Evolutionary conservation across 2,329 filamentous ascomycete species (phyloP).

Genomic region (Ophiosphaerella korrae): DNA sequence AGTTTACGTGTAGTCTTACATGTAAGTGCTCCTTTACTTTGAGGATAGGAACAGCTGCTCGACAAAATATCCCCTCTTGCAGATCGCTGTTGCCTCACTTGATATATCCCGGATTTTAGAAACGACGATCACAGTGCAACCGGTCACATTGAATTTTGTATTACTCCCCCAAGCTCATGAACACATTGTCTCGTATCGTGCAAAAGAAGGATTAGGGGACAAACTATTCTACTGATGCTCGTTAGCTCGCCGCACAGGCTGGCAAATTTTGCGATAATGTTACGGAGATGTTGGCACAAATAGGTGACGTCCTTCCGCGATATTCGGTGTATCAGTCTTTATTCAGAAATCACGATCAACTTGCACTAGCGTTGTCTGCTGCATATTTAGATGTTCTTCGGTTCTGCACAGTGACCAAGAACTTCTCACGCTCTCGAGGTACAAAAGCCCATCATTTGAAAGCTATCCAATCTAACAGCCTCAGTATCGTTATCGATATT

Average conservation of each 20-base stretch:
- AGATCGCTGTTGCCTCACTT: too few relatives aligned
- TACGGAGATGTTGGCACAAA: slow-evolving; percentile 26
- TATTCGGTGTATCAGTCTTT: slow-evolving; percentile 24
- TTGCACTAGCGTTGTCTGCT: slow-evolving; percentile 17
- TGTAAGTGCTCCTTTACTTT: slow-evolving; percentile 5
- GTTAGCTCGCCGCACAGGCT: slow-evolving; percentile 16
- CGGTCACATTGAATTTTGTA: too few relatives aligned
- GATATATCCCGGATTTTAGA: too few relatives aligned
- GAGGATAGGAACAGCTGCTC: too few relatives aligned
- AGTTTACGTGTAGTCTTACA: slow-evolving; percentile 24
- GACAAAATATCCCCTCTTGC: too few relatives aligned
- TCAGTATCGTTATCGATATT: slow-evolving; percentile 20
- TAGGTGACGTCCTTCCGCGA: slow-evolving; percentile 24
- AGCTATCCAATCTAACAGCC: too few relatives aligned
- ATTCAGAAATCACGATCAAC: slow-evolving; percentile 21
- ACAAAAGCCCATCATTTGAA: too few relatives aligned
- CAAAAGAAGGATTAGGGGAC: too few relatives aligned
- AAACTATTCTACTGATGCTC: too few relatives aligned
- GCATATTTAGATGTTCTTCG: slow-evolving; percentile 22
- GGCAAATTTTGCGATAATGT: slow-evolving; percentile 25
- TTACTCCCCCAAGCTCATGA: too few relatives aligned
- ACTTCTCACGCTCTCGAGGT: slow-evolving; percentile 6
- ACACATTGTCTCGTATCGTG: too few relatives aligned
- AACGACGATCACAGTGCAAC: neutral
- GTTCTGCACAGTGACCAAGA: slow-evolving; percentile 21